Evolutionary conservation across 2,329 filamentous ascomycete genomes (phyloP), one percentile per base, ranked within the genome.

Genomic region (Pseudogymnoascus sp.): DNA sequence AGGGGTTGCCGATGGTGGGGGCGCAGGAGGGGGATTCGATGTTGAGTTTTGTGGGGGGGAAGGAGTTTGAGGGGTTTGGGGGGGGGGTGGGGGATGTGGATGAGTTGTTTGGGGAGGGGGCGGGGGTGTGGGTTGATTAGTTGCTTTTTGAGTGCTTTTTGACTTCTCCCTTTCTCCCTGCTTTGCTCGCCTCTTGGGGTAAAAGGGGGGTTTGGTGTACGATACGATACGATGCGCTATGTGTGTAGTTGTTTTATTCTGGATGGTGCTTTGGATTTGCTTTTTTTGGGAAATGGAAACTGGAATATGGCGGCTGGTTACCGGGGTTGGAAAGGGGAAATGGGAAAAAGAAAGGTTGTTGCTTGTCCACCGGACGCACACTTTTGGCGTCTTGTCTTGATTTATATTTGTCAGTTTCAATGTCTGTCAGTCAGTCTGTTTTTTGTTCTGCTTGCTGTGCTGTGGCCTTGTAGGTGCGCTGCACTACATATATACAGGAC

Each of bases 31-130:
- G 47, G 3, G 47, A 53, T 10, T 25, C 28, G 28, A 2, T 53
- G 3, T 25, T 53, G 14, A 11, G 47, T 1, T 53, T 53, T 28
- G 47, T 53, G 6, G 47, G 47, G 2, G 47, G 47, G 4, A 53
- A 53, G 47, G 47, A 53, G 47, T 53, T 53, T 53, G 47, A 53
- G 8, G 47, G 47, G 8, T 53, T 53, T 31, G 23, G 47, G n/a
- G 47, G 47, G 7, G 47, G 47, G 14, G 47, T 16, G 14, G 44
- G 28, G 23, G 44, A 53, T 53, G 23, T 50, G 5, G 44, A 28
- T 28, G 44, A 47, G 42, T n/a, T 47, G 42, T 47, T 47, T 47
- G 42, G 42, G 12, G 42, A 47, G 42, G 42, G 42, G 5, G 42
- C 42, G 21, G 42, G 42, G 2, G 42, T 47, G 2, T 47, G 42